Evolutionary conservation across 1,139 yeast genomes (phyloP).

Genomic region (Geotrichum aggregatum): DNA sequence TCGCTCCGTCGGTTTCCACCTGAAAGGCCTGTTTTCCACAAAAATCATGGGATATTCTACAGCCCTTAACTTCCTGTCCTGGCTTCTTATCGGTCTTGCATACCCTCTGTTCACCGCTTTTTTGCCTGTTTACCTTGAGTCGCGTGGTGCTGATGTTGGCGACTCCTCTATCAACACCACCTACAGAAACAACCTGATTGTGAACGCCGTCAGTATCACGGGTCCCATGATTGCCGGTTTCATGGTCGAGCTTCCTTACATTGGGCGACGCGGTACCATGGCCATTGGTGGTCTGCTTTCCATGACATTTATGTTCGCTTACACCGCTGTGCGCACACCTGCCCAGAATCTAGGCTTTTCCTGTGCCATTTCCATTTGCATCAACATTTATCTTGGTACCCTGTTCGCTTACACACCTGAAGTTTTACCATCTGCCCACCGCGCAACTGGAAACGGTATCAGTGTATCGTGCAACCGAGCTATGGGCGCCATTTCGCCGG

Average conservation of each 20-base stretch:
- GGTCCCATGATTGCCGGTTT: slow-evolving; percentile 57
- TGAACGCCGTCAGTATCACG: slow-evolving; percentile 49
- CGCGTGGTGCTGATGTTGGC: slow-evolving; percentile 45
- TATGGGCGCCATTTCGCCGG: slow-evolving; percentile 50
- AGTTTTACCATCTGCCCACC: slow-evolving; percentile 52
- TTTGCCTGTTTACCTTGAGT: slow-evolving; percentile 47
- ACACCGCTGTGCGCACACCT: slow-evolving; percentile 51
- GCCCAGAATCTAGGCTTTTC: slow-evolving; percentile 52
- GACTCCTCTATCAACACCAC: slow-evolving; percentile 42
- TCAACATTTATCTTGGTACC: slow-evolving; percentile 53
- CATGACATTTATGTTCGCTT: slow-evolving; percentile 56
- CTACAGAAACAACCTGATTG: slow-evolving; percentile 52
- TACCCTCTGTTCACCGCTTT: slow-evolving; percentile 52
- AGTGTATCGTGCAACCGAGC: slow-evolving; percentile 48
- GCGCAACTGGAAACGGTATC: slow-evolving; percentile 56
- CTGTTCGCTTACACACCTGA: slow-evolving; percentile 39
- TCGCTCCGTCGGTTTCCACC: slow-evolving; percentile 16
- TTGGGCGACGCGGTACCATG: slow-evolving; percentile 57
- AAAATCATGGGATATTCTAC: slow-evolving; percentile 44
- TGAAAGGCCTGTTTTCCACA: slow-evolving; percentile 40
- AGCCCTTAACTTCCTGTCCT: slow-evolving; percentile 43
- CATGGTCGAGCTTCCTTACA: slow-evolving; percentile 41
- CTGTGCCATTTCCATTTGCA: slow-evolving; percentile 48
- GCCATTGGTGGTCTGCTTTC: slow-evolving; percentile 50
- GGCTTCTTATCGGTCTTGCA: slow-evolving; percentile 52